Conservation (phyloP, 306 rosid genomes). For the barrel medic (Medicago truncatula) region MtrunA17r5.0-ANR NC_053043.1:36406501-36407000, state of each 20-base stretch:
- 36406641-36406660: conserved; percentile 54
- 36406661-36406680: conserved; percentile 46
- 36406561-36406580: conserved; percentile 33
- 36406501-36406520: conserved; percentile 36
- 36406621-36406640: conserved; percentile 68
- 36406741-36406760: conserved; percentile 43
- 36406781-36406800: conserved; percentile 39
- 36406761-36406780: conserved; percentile 45
- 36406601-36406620: conserved; percentile 63
- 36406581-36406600: conserved; percentile 53
- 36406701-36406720: conserved; percentile 57
- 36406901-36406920: background rate
- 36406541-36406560: conserved; percentile 50
- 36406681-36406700: conserved; percentile 62
- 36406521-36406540: conserved; percentile 45
- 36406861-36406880: conserved; percentile 14
- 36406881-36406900: background rate
- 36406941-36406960: too few relatives aligned
- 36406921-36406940: too few relatives aligned
- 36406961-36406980: too few relatives aligned
- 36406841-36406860: conserved; percentile 33
- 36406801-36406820: conserved; percentile 9
- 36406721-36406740: conserved; percentile 49
- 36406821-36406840: conserved; percentile 34
- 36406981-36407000: too few relatives aligned